A percentile compares a stretch with the other conserved stretches of the same genome.
phyloP scores from a whole-genome alignment of 108 stramenopile genomes.

The Pinguiococcus pyrenoidosus region DNA sequence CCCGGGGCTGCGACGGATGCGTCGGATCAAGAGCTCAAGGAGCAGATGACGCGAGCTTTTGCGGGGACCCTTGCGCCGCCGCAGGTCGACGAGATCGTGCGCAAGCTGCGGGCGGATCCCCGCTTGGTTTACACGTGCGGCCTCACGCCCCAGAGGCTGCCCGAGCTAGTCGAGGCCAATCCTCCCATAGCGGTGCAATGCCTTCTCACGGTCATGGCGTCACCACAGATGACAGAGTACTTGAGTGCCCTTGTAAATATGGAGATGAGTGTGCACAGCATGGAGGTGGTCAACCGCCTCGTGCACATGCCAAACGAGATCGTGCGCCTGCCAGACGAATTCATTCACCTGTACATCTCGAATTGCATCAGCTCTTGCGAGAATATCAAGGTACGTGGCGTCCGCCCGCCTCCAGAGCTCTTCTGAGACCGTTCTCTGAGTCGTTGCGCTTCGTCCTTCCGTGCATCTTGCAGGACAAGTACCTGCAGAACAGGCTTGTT shows the following conservation, averaged over 20 bases:
- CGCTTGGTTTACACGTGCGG: constrained; percentile 42
- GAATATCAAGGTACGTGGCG: constrained; percentile 65
- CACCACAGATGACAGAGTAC: constrained; percentile 45
- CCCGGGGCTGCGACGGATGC: constrained; percentile 33
- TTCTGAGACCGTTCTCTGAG: too few relatives aligned
- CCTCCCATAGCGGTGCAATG: constrained; percentile 81
- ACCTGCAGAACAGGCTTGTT: constrained; percentile 84
- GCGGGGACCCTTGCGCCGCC: constrained; percentile 29
- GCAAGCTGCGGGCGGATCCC: constrained; percentile 17
- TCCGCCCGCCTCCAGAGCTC: too few relatives aligned
- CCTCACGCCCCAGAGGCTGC: constrained; percentile 71
- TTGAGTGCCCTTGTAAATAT: constrained; percentile 81
- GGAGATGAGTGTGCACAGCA: constrained; percentile 89
- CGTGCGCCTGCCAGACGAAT: constrained; percentile 75
- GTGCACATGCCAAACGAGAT: too few relatives aligned
- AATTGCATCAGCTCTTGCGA: constrained; percentile 88
- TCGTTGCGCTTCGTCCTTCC: too few relatives aligned
- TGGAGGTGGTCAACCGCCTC: constrained; percentile 58
- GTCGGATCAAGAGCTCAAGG: too few relatives aligned
- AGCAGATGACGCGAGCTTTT: constrained; percentile 36
- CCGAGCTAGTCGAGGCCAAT: constrained; percentile 85
- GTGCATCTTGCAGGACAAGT: too few relatives aligned
- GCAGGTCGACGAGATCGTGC: constrained; percentile 30
- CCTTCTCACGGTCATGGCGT: constrained; percentile 56
- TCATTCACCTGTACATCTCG: constrained; percentile 82